Evolutionary conservation across 441 rosid genomes (phyloP).

Genomic region (Sinapis alba): DNA sequence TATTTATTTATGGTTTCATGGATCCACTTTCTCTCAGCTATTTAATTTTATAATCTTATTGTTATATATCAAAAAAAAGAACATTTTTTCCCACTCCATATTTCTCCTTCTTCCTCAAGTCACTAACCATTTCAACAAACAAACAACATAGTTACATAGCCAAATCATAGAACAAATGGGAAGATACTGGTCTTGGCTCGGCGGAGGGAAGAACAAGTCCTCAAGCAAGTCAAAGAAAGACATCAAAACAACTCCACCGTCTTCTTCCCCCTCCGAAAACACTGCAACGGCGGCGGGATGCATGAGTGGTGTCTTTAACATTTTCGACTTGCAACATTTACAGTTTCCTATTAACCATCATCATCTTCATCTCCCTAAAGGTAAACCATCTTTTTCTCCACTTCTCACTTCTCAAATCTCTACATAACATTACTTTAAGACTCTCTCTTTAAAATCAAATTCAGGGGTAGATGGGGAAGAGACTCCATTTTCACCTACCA

Average conservation of each 20-base stretch:
- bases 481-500: constrained; percentile 41
- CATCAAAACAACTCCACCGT: constrained; percentile 2
- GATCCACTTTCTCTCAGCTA: constrained; percentile 31
- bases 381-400: constrained; percentile 34
- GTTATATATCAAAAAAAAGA: constrained; percentile 6
- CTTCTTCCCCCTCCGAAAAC: not conserved
- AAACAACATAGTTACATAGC: constrained; percentile 18
- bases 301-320: constrained; percentile 73
- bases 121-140: constrained; percentile 21
- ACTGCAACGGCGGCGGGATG: constrained; percentile 55
- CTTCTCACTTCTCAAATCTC: not conserved
- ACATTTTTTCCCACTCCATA: constrained; percentile 11
- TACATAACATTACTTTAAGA: not conserved
- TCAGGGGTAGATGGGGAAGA: constrained; percentile 64
- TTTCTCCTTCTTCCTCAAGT: constrained; percentile 34
- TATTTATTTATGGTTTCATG: constrained; percentile 24
- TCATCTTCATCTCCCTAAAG: constrained; percentile 51
- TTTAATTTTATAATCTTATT: not conserved
- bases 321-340: constrained; percentile 72
- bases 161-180: constrained; percentile 30
- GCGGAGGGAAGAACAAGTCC: constrained; percentile 31
- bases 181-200: constrained; percentile 43
- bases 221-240: constrained; percentile 35
- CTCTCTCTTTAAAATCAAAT: constrained; percentile 1
- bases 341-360: constrained; percentile 51